Evolutionary conservation across 768 basidiomycete genomes (phyloP).

Genomic region (Suillus subaureus): DNA sequence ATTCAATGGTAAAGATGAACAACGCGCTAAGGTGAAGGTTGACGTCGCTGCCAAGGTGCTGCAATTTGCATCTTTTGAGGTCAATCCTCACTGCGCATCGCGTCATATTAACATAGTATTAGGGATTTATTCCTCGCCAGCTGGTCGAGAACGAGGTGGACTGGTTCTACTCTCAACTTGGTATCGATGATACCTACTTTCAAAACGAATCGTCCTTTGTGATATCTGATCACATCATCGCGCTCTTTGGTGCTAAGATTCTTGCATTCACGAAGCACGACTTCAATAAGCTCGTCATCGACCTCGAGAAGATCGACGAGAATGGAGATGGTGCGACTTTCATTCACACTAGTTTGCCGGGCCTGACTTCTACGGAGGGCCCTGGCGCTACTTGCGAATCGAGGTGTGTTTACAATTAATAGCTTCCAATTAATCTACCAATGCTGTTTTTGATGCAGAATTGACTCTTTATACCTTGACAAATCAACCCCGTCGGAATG

Average conservation of each 20-base stretch:
- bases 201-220: conserved; percentile 67
- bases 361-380: conserved; percentile 78
- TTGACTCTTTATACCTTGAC: conserved; percentile 90
- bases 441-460: conserved; percentile 47
- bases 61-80: background rate
- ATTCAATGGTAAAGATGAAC: conserved; percentile 89
- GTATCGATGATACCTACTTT: conserved; percentile 93
- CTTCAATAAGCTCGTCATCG: conserved; percentile 86
- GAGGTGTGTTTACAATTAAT: conserved; percentile 44
- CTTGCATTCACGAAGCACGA: conserved; percentile 94
- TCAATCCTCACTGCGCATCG: background rate
- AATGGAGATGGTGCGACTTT: conserved; percentile 88
- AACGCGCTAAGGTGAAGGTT: conserved; percentile 77
- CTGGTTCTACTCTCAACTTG: conserved; percentile 94
- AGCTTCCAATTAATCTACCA: background rate
- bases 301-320: conserved; percentile 89
- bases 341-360: conserved; percentile 89
- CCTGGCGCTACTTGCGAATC: conserved; percentile 89
- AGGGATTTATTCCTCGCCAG: conserved; percentile 93
- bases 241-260: conserved; percentile 94
- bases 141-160: conserved; percentile 87
- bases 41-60: conserved; percentile 74
- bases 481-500: conserved; percentile 74
- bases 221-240: conserved; percentile 88
- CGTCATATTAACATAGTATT: conserved; percentile 14